phyloP scores from a whole-genome alignment of 139 green algal genomes.

The Coelastrella sp. region DNA sequence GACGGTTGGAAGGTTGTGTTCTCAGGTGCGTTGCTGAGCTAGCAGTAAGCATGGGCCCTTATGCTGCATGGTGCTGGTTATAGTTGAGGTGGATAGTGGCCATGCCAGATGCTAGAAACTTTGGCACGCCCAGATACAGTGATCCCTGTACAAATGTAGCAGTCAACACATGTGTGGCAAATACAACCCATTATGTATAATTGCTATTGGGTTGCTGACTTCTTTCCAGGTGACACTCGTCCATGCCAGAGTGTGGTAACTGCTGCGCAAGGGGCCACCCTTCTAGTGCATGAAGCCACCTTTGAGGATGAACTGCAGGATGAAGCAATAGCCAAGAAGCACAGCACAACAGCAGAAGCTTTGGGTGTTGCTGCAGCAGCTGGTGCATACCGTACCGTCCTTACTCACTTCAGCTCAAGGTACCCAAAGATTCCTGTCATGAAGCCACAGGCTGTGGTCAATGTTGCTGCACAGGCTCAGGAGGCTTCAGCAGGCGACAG shows the following conservation, averaged over 20 bases:
- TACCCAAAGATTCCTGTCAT: slow-evolving; percentile 91
- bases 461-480: neutral
- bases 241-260: slow-evolving; percentile 75
- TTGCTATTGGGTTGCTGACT: no score
- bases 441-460: no score
- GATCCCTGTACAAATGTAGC: no score
- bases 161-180: no score
- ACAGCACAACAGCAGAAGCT: slow-evolving; percentile 92
- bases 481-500: neutral
- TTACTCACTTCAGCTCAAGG: slow-evolving; percentile 98
- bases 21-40: no score
- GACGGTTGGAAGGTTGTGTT: slow-evolving; percentile 85
- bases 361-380: slow-evolving; percentile 72
- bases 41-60: no score
- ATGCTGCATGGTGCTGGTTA: no score
- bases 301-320: slow-evolving; percentile 93
- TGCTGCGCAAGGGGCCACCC: slow-evolving; percentile 80
- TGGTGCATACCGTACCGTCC: slow-evolving; percentile 87
- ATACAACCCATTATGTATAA: no score
- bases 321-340: slow-evolving; percentile 90
- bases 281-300: slow-evolving; percentile 98
- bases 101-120: no score
- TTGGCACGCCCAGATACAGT: no score
- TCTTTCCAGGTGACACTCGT: slow-evolving; percentile 84
- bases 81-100: no score